Conservation (phyloP, 352 stramenopile species). For the Phytophthora quininea region DNA sequence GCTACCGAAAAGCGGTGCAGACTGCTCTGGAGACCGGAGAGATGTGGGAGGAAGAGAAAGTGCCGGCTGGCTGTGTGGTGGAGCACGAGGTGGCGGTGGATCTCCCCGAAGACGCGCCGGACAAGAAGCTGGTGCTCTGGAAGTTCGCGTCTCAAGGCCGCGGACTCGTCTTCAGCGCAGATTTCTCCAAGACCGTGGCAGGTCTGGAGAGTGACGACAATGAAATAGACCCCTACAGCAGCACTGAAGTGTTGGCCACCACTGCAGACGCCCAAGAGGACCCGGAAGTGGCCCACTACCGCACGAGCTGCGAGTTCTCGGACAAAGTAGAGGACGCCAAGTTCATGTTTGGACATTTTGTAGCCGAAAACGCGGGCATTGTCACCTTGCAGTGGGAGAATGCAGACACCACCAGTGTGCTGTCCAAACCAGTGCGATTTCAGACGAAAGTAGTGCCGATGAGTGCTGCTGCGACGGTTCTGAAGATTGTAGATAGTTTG, state of each 20-base stretch:
- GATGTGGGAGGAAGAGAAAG: conserved; percentile 10
- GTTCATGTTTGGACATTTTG: conserved; percentile 40
- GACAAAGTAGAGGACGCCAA: neutral
- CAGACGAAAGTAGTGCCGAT: conserved; percentile 32
- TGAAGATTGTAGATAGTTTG: conserved; percentile 18
- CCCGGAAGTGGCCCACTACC: conserved; percentile 33
- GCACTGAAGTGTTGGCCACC: neutral
- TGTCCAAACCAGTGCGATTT: conserved; percentile 50
- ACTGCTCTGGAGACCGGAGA: conserved; percentile 3
- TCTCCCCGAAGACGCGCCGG: conserved; percentile 1
- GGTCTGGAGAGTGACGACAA: neutral
- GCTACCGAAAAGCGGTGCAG: conserved; percentile 35
- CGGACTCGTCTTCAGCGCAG: conserved; percentile 38
- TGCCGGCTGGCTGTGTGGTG: conserved; percentile 37
- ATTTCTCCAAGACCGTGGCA: conserved; percentile 6
- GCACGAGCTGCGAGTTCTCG: conserved; percentile 34
- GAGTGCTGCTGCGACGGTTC: conserved; percentile 4
- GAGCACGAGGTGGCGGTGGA: conserved; percentile 28
- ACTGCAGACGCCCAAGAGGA: conserved; percentile 2
- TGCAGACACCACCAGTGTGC: conserved; percentile 43
- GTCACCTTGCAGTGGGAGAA: conserved; percentile 56
- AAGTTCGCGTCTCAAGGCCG: conserved; percentile 44
- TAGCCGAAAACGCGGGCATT: conserved; percentile 21
- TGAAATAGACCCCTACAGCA: conserved; percentile 34
- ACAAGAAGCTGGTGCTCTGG: conserved; percentile 43